These are phyloP conservation scores for Spergularia azorica DNA, from an alignment of 179 eudicot species.

Conservation along the genomic window DNA sequence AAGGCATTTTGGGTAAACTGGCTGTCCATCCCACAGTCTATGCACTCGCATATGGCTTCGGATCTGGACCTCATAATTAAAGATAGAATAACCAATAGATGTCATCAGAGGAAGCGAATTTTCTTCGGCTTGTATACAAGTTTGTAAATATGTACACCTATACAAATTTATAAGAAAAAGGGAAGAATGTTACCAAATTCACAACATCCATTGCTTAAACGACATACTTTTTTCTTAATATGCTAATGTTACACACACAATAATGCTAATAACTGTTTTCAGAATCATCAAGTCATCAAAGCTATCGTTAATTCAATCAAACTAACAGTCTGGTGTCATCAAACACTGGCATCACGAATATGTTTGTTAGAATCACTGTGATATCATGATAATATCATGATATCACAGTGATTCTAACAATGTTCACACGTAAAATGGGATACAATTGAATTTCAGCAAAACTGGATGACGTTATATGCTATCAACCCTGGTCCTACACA, in stretches of 20 bases:
- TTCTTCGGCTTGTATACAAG: not conserved
- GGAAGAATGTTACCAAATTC: not conserved
- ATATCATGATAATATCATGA: too few relatives aligned
- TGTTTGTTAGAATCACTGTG: too few relatives aligned
- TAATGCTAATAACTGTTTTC: not conserved
- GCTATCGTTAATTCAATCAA: too few relatives aligned
- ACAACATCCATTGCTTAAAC: not conserved
- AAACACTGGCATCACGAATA: too few relatives aligned
- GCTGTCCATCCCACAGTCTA: conserved; percentile 52
- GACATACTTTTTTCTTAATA: not conserved
- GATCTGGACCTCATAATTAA: conserved; percentile 19
- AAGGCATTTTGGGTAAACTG: conserved; percentile 64
- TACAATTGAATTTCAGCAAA: too few relatives aligned
- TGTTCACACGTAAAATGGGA: too few relatives aligned
- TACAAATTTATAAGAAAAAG: too few relatives aligned
- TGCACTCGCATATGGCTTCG: conserved; percentile 37
- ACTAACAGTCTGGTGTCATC: too few relatives aligned
- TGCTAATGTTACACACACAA: not conserved
- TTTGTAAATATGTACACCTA: not conserved
- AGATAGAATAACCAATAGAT: not conserved
- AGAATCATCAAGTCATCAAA: not conserved
- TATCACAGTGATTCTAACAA: too few relatives aligned
- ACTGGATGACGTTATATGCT: too few relatives aligned
- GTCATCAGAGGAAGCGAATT: not conserved
- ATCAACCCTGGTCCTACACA: too few relatives aligned